These are phyloP conservation scores for Penicillium longicatenatum DNA, from an alignment of 495 filamentous ascomycete species.

Conservation along the genomic window DNA sequence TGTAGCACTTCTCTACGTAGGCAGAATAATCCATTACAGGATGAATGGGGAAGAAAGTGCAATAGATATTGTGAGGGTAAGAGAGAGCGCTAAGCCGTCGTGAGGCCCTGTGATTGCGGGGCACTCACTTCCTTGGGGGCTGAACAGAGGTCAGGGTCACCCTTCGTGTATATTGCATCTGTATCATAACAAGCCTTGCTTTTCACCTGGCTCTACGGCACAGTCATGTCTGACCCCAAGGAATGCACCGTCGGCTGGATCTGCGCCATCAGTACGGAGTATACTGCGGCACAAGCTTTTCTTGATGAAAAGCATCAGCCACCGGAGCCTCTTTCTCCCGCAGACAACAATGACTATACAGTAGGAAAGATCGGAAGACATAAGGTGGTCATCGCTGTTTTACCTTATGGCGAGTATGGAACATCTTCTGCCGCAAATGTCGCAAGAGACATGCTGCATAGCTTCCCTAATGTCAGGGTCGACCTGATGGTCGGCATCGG, in stretches of 20 bases:
- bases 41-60: no score
- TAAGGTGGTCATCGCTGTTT: conserved; percentile 31
- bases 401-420: conserved; percentile 22
- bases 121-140: no score
- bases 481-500: conserved; percentile 33
- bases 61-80: no score
- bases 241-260: conserved; percentile 14
- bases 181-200: no score
- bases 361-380: conserved; percentile 36
- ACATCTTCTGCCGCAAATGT: neutral
- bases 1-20: no score
- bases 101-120: no score
- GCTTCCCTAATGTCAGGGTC: conserved; percentile 34
- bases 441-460: conserved; percentile 29
- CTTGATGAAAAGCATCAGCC: conserved; percentile 8
- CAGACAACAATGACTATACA: conserved; percentile 36
- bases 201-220: no score
- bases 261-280: conserved; percentile 6
- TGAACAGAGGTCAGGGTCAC: no score
- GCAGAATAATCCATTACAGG: no score
- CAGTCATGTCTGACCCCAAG: neutral
- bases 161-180: no score
- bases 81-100: no score
- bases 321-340: neutral
- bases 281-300: conserved; percentile 3